Evolutionary conservation across 139 green algal species (phyloP).

Genomic region (Auxenochlorella protothecoides): DNA sequence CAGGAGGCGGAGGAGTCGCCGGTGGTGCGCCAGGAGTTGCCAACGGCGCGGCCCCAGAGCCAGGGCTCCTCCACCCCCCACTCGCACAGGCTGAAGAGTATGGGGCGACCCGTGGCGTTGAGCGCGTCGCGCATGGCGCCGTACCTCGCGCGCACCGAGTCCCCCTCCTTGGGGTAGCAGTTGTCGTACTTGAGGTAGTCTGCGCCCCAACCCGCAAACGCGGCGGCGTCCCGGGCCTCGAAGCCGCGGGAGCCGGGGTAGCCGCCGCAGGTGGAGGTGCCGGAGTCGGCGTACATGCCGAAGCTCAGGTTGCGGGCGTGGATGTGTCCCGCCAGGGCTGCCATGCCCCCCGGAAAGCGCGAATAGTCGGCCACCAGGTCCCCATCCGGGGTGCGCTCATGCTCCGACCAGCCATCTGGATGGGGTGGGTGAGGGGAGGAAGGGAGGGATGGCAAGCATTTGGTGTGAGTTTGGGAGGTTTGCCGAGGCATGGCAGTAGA

Average conservation of each 20-base stretch:
- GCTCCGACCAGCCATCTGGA: conserved; percentile 10
- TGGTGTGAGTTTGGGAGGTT: not conserved
- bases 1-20: conserved; percentile 31
- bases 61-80: conserved; percentile 61
- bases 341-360: conserved; percentile 25
- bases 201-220: conserved; percentile 60
- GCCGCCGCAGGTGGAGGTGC: conserved; percentile 51
- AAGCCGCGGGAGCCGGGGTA: conserved; percentile 50
- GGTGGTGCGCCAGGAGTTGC: conserved; percentile 9
- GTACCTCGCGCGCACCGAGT: conserved; percentile 26
- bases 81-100: conserved; percentile 60
- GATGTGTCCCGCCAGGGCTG: conserved; percentile 38
- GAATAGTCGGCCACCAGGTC: conserved; percentile 3
- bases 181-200: conserved; percentile 73
- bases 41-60: conserved; percentile 44
- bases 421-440: not conserved
- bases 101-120: conserved; percentile 45
- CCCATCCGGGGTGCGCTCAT: not conserved
- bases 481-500: not conserved
- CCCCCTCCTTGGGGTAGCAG: conserved; percentile 12
- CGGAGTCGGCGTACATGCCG: conserved; percentile 60
- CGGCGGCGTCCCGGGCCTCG: conserved; percentile 46
- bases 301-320: conserved; percentile 44
- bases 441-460: not conserved
- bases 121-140: conserved; percentile 56